Evolutionary conservation across 176 grass and related monocot species (phyloP).

Genomic region (Miscanthus lutarioriparius): DNA sequence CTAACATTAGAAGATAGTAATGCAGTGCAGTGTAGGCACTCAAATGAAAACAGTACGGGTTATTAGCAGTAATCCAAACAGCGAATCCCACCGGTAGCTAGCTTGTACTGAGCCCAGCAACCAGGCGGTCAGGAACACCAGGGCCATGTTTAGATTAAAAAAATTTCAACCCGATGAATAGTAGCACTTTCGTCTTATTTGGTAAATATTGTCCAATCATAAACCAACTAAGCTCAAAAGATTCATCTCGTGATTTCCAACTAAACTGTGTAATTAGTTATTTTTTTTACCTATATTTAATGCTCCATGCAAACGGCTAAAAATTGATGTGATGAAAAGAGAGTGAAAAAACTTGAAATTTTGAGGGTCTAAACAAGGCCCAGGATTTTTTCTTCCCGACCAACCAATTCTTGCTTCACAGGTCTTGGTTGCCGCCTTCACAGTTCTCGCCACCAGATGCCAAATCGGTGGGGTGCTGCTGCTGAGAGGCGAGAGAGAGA

Average conservation of each 20-base stretch:
- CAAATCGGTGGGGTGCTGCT: constrained; percentile 33
- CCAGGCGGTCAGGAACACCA: background rate
- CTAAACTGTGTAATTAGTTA: too few relatives aligned
- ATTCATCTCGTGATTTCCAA: too few relatives aligned
- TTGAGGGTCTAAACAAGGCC: too few relatives aligned
- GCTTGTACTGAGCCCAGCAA: background rate
- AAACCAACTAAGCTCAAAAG: too few relatives aligned
- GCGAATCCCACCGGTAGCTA: constrained; percentile 6
- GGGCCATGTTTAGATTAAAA: too few relatives aligned
- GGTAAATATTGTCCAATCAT: too few relatives aligned
- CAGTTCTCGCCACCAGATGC: constrained; percentile 25
- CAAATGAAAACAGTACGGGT: background rate
- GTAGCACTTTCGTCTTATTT: too few relatives aligned
- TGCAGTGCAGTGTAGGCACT: background rate
- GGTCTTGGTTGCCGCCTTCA: background rate
- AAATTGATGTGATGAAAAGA: too few relatives aligned
- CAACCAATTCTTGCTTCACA: background rate
- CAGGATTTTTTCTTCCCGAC: background rate
- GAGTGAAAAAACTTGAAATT: too few relatives aligned
- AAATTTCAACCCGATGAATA: too few relatives aligned
- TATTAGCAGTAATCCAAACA: background rate
- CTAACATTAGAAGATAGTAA: background rate
- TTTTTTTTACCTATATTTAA: too few relatives aligned
- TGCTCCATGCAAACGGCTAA: too few relatives aligned
- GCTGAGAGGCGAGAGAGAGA: background rate